Percentiles rank a stretch among this genome's conserved stretches.
These are phyloP conservation scores for Emiliania huxleyi DNA, from an alignment of 78 protist species.

Conservation along the genomic window DNA sequence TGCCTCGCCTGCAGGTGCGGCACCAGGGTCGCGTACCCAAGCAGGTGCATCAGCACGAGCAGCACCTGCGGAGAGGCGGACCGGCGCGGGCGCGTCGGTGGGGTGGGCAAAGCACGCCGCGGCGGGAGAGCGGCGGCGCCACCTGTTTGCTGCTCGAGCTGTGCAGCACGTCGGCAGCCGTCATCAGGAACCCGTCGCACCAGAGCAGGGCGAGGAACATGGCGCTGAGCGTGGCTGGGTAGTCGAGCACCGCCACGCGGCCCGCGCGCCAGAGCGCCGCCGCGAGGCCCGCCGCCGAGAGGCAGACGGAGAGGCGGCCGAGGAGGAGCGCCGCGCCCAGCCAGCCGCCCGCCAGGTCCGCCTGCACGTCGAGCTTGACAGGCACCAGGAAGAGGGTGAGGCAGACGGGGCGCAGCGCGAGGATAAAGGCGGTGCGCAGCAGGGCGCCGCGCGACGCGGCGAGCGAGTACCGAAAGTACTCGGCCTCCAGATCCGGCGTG, in stretches of 20 bases:
- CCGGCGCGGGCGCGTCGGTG: not conserved
- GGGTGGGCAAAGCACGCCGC: not conserved
- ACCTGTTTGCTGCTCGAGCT: not conserved
- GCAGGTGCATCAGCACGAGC: not conserved
- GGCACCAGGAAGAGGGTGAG: not conserved
- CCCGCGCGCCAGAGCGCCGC: not conserved
- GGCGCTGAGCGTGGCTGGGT: not conserved
- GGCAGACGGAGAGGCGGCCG: not conserved
- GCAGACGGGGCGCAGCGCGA: not conserved
- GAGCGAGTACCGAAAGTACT: not conserved
- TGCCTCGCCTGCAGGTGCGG: not conserved
- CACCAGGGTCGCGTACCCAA: not conserved
- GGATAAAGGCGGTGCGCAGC: not conserved
- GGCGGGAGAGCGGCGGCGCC: not conserved
- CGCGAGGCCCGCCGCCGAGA: not conserved
- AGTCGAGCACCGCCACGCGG: not conserved
- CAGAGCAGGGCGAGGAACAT: not conserved
- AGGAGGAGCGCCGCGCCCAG: not conserved
- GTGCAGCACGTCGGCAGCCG: not conserved
- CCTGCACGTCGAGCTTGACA: not conserved
- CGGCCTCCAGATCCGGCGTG: not conserved
- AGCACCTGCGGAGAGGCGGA: not conserved
- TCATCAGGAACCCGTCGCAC: not conserved
- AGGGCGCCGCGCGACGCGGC: not conserved
- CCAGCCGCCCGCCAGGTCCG: not conserved